phyloP scores from a whole-genome alignment of 352 stramenopile species.

The Globisporangium cederbergense region DNA sequence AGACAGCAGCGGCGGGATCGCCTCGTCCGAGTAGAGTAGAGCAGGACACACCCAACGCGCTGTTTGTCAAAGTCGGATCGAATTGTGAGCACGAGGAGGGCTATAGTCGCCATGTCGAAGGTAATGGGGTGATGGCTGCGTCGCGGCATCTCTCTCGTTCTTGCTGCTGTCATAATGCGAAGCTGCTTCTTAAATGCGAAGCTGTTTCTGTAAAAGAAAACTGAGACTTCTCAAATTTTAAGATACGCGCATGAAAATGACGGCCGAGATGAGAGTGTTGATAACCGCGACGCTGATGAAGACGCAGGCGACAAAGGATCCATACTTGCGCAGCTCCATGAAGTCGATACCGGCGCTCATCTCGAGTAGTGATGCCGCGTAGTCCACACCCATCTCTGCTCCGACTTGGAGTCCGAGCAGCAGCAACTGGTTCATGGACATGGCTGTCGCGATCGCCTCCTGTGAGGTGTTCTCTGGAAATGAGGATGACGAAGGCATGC shows the following conservation, averaged over 20 bases:
- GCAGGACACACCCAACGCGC: too few species aligned
- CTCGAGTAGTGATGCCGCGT: slow-evolving; percentile 24
- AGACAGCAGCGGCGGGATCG: too few species aligned
- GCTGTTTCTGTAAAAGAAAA: too few species aligned
- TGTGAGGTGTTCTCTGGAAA: background rate
- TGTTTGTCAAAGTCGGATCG: too few species aligned
- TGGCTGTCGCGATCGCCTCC: background rate
- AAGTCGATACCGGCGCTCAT: slow-evolving; percentile 26
- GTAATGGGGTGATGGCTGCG: too few species aligned
- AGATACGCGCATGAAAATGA: slow-evolving; percentile 13
- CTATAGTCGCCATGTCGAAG: too few species aligned
- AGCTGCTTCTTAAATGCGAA: too few species aligned
- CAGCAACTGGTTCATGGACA: slow-evolving; percentile 13
- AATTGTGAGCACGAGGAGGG: too few species aligned
- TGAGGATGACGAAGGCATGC: background rate
- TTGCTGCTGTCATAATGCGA: too few species aligned
- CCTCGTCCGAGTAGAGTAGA: too few species aligned
- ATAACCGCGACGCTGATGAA: slow-evolving; percentile 28
- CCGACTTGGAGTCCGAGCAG: slow-evolving; percentile 18
- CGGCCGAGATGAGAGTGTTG: slow-evolving; percentile 31
- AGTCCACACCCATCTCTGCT: slow-evolving; percentile 24
- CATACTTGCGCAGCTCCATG: slow-evolving; percentile 20
- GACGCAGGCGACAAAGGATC: slow-evolving; percentile 23
- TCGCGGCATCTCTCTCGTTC: too few species aligned
- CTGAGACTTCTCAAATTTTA: too few species aligned